phyloP scores from a whole-genome alignment of 2,329 filamentous ascomycete species.

The Hirsutella thompsonii region DNA sequence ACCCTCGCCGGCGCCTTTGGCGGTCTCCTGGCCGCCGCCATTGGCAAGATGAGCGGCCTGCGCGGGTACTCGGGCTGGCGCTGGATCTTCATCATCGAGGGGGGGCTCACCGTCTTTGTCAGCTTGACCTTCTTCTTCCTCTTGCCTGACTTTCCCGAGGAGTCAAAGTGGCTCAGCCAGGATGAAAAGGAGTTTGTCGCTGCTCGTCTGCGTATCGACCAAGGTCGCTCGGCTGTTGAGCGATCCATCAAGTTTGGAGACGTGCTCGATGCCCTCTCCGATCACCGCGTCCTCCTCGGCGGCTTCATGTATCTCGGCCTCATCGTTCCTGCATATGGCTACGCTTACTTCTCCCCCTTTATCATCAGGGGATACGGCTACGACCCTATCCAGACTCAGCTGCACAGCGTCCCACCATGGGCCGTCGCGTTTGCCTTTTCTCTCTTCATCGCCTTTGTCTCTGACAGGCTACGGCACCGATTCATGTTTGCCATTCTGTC shows the following conservation, averaged over 20 bases:
- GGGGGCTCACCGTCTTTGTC: conserved; percentile 47
- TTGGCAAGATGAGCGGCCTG: conserved; percentile 73
- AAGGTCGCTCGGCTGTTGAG: conserved; percentile 53
- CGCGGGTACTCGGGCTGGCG: conserved; percentile 61
- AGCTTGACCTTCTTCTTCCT: conserved; percentile 53
- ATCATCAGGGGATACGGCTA: conserved; percentile 60
- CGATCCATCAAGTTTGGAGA: conserved; percentile 46
- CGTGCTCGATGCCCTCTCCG: conserved; percentile 52
- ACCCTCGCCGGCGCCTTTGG: conserved; percentile 75
- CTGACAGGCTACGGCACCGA: conserved; percentile 61
- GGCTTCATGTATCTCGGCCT: conserved; percentile 74
- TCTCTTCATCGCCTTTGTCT: conserved; percentile 59
- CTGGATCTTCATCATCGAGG: conserved; percentile 76
- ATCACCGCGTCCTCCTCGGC: conserved; percentile 61
- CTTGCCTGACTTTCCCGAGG: conserved; percentile 63
- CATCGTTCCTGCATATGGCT: conserved; percentile 65
- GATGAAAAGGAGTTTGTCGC: conserved; percentile 57
- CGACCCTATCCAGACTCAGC: conserved; percentile 40
- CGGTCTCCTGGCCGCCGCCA: conserved; percentile 71
- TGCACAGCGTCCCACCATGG: conserved; percentile 46
- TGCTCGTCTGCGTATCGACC: conserved; percentile 53
- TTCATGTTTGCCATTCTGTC: conserved; percentile 60
- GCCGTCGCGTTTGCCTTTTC: conserved; percentile 64
- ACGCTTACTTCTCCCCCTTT: conserved; percentile 63
- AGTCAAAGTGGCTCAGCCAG: conserved; percentile 58